These are phyloP conservation scores for Tilletia walkeri DNA, from an alignment of 1,284 basidiomycete genomes.

Conservation along the genomic window DNA sequence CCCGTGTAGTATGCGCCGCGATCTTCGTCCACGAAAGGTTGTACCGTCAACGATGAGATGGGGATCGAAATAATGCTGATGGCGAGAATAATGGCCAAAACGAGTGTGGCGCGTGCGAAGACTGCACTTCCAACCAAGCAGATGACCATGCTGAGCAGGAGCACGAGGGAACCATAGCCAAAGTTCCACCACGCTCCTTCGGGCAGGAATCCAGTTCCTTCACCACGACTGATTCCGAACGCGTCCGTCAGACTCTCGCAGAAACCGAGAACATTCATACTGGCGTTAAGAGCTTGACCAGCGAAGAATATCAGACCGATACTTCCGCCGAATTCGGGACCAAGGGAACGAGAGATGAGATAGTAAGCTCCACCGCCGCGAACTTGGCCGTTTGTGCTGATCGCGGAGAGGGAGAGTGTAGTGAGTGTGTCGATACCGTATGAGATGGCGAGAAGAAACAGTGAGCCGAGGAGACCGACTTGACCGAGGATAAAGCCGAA, in stretches of 20 bases:
- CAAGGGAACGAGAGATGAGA: slow-evolving; percentile 53
- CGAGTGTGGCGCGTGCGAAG: slow-evolving; percentile 49
- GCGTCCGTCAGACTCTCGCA: slow-evolving; percentile 52
- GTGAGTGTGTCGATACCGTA: slow-evolving; percentile 53
- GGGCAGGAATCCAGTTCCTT: slow-evolving; percentile 37
- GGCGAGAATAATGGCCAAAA: slow-evolving; percentile 46
- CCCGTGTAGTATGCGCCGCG: slow-evolving; percentile 52
- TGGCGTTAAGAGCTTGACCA: slow-evolving; percentile 52
- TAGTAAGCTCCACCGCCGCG: slow-evolving; percentile 55
- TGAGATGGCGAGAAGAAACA: slow-evolving; percentile 45
- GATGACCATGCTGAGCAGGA: slow-evolving; percentile 46
- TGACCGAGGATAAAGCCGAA: slow-evolving; percentile 55
- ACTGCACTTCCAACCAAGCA: slow-evolving; percentile 52
- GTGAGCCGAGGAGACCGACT: slow-evolving; percentile 48
- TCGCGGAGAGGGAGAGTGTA: slow-evolving; percentile 52
- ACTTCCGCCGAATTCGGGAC: slow-evolving; percentile 55
- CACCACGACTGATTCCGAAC: slow-evolving; percentile 40
- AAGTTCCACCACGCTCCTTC: slow-evolving; percentile 52
- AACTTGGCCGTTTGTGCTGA: slow-evolving; percentile 54
- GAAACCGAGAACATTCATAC: slow-evolving; percentile 54
- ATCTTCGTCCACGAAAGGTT: slow-evolving; percentile 47
- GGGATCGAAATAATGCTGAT: slow-evolving; percentile 49
- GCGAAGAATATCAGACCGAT: slow-evolving; percentile 54
- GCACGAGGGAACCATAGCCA: slow-evolving; percentile 48
- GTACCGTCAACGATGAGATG: slow-evolving; percentile 43